Base-by-base conservation (phyloP, 148 eudicot species). In the Silene uniflora region DNA sequence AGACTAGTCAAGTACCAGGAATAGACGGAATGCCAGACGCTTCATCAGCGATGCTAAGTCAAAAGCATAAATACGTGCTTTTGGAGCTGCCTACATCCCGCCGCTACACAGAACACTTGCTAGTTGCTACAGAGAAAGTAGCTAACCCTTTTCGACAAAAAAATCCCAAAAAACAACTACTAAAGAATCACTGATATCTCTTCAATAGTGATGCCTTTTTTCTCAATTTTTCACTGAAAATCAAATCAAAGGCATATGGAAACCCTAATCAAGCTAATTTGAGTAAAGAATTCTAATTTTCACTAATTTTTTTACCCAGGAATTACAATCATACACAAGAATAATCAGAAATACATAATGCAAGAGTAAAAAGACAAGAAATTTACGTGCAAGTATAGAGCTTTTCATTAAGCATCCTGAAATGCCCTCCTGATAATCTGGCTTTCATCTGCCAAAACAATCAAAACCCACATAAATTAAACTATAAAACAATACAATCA, bases 361-460 rank as follows among this genome's bases (percentile, higher is more conserved):
- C 56, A 68, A 44, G 21, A 6, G 0, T 24, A 35, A 1, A 17
- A 52, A 11, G 12, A 14, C 3, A 42, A 70, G 23, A 52, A 73
- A 70, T 73, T 52, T 82, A 93, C 98, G 89, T 84, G 93, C 95
- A 93, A 83, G 98, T 93, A 81, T 93, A 93, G 62, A 93, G 98
- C 86, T 89, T 93, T 88, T 93, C 98, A 74, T 93, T 93, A 42
- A 93, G 82, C 98, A 93, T 93, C 75, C 98, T 86, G 68, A 93
- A 93, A 82, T 91, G 93, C 7, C 98, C 95, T 56, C 95, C 98
- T 4, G 98, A 80, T 76, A 93, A 78, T 83, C 84, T 89, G 1
- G 95, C 97, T 79, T 85, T 91, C 97, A 90, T 90, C 98, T 93
- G 54, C 69, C 72, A 13, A 60, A 47, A n/a, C 18, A 47, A 11